phyloP scores from a whole-genome alignment of 768 basidiomycete species.

The Leccinum arenicola region DNA sequence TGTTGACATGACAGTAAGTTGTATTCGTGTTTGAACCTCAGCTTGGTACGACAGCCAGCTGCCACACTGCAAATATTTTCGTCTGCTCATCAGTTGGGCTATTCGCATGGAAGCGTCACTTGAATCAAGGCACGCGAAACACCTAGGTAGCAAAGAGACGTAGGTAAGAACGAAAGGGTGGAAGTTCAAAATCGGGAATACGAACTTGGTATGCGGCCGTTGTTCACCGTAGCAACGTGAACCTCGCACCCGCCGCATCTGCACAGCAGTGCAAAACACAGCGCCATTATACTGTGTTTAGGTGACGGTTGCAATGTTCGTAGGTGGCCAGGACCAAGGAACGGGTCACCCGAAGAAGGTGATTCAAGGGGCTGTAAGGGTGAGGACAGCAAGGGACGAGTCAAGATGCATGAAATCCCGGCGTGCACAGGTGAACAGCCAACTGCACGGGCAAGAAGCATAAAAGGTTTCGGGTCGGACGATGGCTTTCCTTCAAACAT shows the following conservation, averaged over 20 bases:
- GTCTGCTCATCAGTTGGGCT: not conserved
- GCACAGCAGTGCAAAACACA: slow-evolving; percentile 10
- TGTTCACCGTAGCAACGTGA: slow-evolving; percentile 5
- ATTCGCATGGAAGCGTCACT: not conserved
- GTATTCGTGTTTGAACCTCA: not conserved
- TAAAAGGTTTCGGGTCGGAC: slow-evolving; percentile 10
- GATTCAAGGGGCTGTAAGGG: not conserved
- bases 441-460: slow-evolving; percentile 1
- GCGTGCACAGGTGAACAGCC: slow-evolving; percentile 12
- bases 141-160: not conserved
- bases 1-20: not conserved
- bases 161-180: not conserved
- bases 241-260: not conserved
- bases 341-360: not conserved
- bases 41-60: not conserved
- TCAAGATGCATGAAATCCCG: not conserved
- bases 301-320: not conserved
- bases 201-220: not conserved
- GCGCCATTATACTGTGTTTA: not conserved
- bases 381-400: not conserved
- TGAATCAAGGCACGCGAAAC: not conserved
- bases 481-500: slow-evolving; percentile 1
- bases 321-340: not conserved
- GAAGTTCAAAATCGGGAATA: not conserved
- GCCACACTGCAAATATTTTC: not conserved